A percentile compares a stretch with the other conserved stretches of the same genome.
Conservation (phyloP, 441 rosid species). For the Bruguiera hainesii region DNA sequence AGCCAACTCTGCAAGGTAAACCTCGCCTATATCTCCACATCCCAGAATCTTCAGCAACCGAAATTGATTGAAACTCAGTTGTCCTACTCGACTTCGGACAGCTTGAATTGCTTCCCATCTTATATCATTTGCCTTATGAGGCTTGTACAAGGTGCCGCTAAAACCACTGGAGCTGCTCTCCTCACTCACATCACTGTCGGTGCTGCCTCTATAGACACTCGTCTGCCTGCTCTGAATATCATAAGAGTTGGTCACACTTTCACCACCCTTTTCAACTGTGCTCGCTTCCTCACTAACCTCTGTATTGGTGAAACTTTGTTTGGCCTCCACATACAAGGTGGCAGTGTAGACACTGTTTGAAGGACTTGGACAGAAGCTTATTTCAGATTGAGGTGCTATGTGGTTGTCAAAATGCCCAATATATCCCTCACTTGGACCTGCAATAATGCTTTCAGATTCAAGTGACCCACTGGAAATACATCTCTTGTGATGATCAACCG, state of each 20-base stretch:
- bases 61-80: conserved; percentile 61
- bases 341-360: conserved; percentile 58
- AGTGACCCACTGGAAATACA: conserved; percentile 35
- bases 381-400: conserved; percentile 31
- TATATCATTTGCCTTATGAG: conserved; percentile 85
- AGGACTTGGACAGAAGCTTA: conserved; percentile 57
- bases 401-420: conserved; percentile 28
- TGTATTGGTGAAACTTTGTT: conserved; percentile 73
- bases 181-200: conserved; percentile 75
- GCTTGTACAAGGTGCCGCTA: conserved; percentile 60
- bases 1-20: conserved; percentile 69
- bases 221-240: conserved; percentile 62
- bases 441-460: conserved; percentile 38
- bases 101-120: conserved; percentile 94
- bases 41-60: conserved; percentile 57
- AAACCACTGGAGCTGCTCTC: conserved; percentile 81
- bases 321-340: conserved; percentile 60
- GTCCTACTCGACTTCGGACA: conserved; percentile 50
- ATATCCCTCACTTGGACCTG: conserved; percentile 28
- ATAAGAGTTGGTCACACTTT: conserved; percentile 36
- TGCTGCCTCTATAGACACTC: conserved; percentile 75
- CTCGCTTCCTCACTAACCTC: conserved; percentile 60
- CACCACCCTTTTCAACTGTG: conserved; percentile 42
- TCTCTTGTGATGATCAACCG: conserved; percentile 32
- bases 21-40: conserved; percentile 86